phyloP scores from a whole-genome alignment of 73 alveolate species.

The Tetrahymena elliotti region DNA sequence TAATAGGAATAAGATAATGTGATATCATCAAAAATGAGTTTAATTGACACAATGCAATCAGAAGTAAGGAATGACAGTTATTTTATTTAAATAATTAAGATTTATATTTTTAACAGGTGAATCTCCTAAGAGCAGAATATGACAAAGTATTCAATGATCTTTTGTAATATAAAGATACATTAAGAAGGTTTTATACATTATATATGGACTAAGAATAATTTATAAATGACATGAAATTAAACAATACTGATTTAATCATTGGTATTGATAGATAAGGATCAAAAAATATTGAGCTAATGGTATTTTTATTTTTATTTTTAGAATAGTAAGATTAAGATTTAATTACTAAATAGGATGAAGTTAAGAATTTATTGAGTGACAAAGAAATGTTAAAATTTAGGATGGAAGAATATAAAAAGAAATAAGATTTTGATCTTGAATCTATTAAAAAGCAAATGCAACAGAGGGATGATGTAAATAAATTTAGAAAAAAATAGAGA shows the following conservation, averaged over 20 bases:
- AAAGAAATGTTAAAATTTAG: background rate
- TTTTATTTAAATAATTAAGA: too few species aligned
- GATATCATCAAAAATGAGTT: background rate
- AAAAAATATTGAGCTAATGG: background rate
- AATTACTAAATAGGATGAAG: background rate
- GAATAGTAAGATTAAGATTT: background rate
- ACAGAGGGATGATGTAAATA: background rate
- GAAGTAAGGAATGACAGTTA: background rate
- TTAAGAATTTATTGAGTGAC: background rate
- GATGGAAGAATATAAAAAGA: background rate
- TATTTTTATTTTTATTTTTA: background rate
- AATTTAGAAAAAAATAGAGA: too few species aligned
- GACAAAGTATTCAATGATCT: background rate
- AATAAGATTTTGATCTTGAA: background rate
- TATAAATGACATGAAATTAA: background rate
- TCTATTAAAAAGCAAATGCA: background rate
- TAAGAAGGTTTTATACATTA: background rate
- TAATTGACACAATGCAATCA: background rate
- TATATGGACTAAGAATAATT: background rate
- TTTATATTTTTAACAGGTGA: too few species aligned
- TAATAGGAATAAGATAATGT: background rate
- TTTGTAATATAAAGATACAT: background rate
- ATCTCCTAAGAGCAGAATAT: background rate
- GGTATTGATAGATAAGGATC: background rate
- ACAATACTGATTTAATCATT: background rate